Evolutionary conservation across 257 asterid genomes (phyloP).

Genomic region (Solanum habrochaites): DNA sequence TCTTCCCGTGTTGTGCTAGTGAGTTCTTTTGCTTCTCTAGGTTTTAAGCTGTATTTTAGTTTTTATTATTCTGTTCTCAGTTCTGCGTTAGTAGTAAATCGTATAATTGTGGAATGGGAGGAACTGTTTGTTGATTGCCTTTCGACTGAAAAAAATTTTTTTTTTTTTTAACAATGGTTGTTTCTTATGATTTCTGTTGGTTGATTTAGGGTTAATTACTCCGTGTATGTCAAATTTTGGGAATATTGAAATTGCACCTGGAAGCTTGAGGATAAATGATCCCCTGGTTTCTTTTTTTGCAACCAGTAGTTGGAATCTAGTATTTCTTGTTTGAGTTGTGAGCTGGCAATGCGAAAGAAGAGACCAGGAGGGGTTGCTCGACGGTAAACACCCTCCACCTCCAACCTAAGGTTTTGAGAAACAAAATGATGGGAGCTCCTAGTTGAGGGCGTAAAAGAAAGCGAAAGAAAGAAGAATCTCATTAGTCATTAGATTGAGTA

Average conservation of each 20-base stretch:
- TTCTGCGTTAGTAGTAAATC: neutral
- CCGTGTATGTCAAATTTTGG: neutral
- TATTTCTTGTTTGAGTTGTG: neutral
- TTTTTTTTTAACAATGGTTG: too few relatives aligned
- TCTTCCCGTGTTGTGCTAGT: constrained; percentile 24
- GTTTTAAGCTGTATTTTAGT: neutral
- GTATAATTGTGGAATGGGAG: neutral
- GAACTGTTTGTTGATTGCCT: neutral
- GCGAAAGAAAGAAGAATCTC: neutral
- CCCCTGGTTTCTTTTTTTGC: neutral
- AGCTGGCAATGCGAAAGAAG: neutral
- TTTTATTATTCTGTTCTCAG: neutral
- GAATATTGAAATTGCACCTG: neutral
- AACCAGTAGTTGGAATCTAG: neutral
- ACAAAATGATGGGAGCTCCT: neutral
- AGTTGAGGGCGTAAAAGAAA: neutral
- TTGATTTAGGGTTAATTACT: neutral
- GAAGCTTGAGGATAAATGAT: neutral
- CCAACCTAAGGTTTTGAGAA: neutral
- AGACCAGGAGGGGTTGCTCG: neutral
- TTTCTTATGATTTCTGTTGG: neutral
- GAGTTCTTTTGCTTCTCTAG: constrained; percentile 6
- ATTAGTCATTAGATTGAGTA: neutral
- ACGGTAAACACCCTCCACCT: neutral
- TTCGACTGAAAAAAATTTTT: too few relatives aligned